These are phyloP conservation scores for Vigna nakashimae DNA, from an alignment of 306 rosid genomes.

Conservation along the genomic window DNA sequence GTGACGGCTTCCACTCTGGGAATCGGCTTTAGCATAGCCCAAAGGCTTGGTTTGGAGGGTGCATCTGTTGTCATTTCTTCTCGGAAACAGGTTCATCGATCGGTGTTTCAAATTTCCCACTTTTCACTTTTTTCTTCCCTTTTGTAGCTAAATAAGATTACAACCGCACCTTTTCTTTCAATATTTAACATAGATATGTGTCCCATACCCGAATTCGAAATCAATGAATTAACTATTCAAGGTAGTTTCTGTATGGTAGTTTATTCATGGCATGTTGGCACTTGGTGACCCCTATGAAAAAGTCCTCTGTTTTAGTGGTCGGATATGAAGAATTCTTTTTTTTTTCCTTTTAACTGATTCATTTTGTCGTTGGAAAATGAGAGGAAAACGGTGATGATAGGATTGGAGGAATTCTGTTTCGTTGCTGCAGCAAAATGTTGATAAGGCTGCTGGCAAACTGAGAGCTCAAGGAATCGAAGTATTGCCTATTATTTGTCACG, in stretches of 20 bases:
- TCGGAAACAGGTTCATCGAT: slow-evolving; percentile 65
- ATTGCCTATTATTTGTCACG: slow-evolving; percentile 78
- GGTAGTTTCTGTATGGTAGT: background rate
- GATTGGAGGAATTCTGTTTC: background rate
- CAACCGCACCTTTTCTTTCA: no score
- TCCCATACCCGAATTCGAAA: no score
- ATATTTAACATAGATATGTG: no score
- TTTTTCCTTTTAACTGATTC: background rate
- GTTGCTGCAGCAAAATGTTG: slow-evolving; percentile 70
- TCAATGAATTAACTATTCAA: no score
- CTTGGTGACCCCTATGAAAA: background rate
- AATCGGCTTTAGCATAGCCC: slow-evolving; percentile 81
- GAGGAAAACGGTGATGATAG: background rate
- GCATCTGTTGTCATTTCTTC: slow-evolving; percentile 91
- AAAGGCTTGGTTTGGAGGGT: slow-evolving; percentile 91
- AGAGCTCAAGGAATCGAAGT: slow-evolving; percentile 71
- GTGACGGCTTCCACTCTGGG: slow-evolving; percentile 97
- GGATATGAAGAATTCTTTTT: background rate
- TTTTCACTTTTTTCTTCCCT: background rate
- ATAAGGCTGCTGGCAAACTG: slow-evolving; percentile 72
- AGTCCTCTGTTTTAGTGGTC: background rate
- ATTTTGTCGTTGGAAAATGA: background rate
- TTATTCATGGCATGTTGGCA: background rate
- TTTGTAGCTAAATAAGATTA: background rate
- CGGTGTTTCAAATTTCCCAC: slow-evolving; percentile 29